Conservation (phyloP, 371 early-diverging fungal species). For the Lichtheimia ornata region DNA sequence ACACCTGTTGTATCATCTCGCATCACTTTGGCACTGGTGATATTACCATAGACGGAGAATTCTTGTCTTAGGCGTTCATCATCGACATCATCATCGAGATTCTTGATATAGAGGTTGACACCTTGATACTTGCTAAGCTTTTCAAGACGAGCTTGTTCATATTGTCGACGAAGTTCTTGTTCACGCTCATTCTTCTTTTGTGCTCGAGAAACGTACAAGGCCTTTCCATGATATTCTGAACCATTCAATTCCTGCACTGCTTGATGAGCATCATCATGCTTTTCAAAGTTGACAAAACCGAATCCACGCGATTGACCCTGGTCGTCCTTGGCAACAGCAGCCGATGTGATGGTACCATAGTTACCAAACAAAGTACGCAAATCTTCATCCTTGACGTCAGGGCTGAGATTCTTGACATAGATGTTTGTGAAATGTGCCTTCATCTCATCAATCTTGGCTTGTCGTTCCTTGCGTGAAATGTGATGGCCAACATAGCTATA, state of each 20-base stretch:
- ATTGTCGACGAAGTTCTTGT: slow-evolving; percentile 84
- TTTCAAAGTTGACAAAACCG: slow-evolving; percentile 90
- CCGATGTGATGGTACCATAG: slow-evolving; percentile 81
- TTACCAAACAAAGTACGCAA: slow-evolving; percentile 68
- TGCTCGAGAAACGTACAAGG: slow-evolving; percentile 89
- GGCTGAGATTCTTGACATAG: slow-evolving; percentile 90
- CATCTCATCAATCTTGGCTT: slow-evolving; percentile 75
- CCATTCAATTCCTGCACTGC: slow-evolving; percentile 89
- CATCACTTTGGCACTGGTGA: slow-evolving; percentile 92
- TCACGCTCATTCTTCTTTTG: slow-evolving; percentile 94
- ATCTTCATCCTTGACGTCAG: slow-evolving; percentile 71
- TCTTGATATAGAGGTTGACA: slow-evolving; percentile 91
- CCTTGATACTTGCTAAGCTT: slow-evolving; percentile 89
- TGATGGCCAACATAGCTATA: slow-evolving; percentile 66
- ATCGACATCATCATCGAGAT: slow-evolving; percentile 85
- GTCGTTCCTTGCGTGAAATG: slow-evolving; percentile 82
- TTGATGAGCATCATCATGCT: slow-evolving; percentile 76
- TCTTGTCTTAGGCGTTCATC: slow-evolving; percentile 86
- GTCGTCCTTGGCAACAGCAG: slow-evolving; percentile 61
- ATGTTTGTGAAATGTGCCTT: slow-evolving; percentile 87
- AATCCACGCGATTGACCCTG: slow-evolving; percentile 78
- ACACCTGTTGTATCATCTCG: slow-evolving; percentile 71
- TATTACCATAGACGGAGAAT: slow-evolving; percentile 84
- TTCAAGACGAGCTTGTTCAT: slow-evolving; percentile 81
- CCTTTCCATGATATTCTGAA: slow-evolving; percentile 74